phyloP scores from a whole-genome alignment of 805 yeast species.

The Hanseniaspora vineae region DNA sequence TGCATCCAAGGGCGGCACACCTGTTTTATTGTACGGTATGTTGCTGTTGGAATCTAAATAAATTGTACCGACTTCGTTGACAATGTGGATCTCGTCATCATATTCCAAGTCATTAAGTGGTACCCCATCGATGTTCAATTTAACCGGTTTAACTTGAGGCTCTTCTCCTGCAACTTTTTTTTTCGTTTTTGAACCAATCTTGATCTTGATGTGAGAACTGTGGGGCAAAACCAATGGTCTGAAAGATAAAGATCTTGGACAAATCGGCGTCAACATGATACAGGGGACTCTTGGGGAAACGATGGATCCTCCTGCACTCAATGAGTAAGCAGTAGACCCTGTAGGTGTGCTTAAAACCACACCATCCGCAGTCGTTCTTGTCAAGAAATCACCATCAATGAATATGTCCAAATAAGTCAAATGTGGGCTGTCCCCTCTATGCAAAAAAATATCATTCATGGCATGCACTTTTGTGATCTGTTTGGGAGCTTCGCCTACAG shows the following conservation, averaged over 20 bases:
- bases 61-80: slow-evolving; percentile 52
- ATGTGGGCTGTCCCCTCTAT: slow-evolving; percentile 81
- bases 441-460: slow-evolving; percentile 83
- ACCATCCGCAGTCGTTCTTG: slow-evolving; percentile 90
- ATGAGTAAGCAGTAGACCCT: slow-evolving; percentile 87
- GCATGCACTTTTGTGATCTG: slow-evolving; percentile 44
- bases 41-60: slow-evolving; percentile 37
- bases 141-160: slow-evolving; percentile 29
- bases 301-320: slow-evolving; percentile 84
- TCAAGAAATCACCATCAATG: slow-evolving; percentile 71
- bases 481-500: neutral
- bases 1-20: slow-evolving; percentile 6
- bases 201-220: slow-evolving; percentile 57
- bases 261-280: slow-evolving; percentile 74
- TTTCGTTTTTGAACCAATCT: slow-evolving; percentile 35
- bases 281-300: slow-evolving; percentile 83
- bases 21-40: slow-evolving; percentile 23
- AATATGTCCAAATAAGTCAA: slow-evolving; percentile 72
- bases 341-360: slow-evolving; percentile 79
- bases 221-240: slow-evolving; percentile 78
- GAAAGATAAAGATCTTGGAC: slow-evolving; percentile 84
- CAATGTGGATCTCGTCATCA: slow-evolving; percentile 71
- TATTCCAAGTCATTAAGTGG: slow-evolving; percentile 53
- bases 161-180: slow-evolving; percentile 21
- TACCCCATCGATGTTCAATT: slow-evolving; percentile 74